phyloP scores from a whole-genome alignment of 352 stramenopile species.

The Globisporangium mamillatum region DNA sequence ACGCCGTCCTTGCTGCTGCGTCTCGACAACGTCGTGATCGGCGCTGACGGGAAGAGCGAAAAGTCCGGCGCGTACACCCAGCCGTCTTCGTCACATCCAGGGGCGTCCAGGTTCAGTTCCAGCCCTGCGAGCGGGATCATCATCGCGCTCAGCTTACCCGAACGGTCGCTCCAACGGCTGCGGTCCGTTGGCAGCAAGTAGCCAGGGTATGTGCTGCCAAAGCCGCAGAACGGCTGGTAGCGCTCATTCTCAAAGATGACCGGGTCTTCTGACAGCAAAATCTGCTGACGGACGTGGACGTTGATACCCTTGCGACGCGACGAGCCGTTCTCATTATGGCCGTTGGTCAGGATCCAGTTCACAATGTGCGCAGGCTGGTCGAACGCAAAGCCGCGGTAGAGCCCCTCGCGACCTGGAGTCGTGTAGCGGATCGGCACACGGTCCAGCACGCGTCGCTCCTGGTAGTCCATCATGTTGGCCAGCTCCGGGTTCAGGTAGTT shows the following conservation, averaged over 20 bases:
- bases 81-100: slow-evolving; percentile 69
- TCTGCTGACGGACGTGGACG: slow-evolving; percentile 54
- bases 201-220: slow-evolving; percentile 76
- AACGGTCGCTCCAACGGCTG: slow-evolving; percentile 82
- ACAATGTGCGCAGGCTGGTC: slow-evolving; percentile 73
- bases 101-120: slow-evolving; percentile 56
- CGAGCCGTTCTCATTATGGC: slow-evolving; percentile 29
- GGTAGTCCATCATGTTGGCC: slow-evolving; percentile 76
- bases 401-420: slow-evolving; percentile 38
- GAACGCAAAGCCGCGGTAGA: slow-evolving; percentile 85
- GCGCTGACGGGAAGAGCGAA: slow-evolving; percentile 64
- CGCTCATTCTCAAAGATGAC: slow-evolving; percentile 87
- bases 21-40: slow-evolving; percentile 19
- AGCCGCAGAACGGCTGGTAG: slow-evolving; percentile 84
- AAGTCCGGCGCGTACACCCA: slow-evolving; percentile 88
- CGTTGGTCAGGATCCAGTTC: slow-evolving; percentile 64
- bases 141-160: slow-evolving; percentile 69
- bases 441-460: slow-evolving; percentile 63
- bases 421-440: slow-evolving; percentile 39
- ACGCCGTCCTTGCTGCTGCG: slow-evolving; percentile 21
- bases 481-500: slow-evolving; percentile 69
- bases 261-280: slow-evolving; percentile 68
- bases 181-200: slow-evolving; percentile 80
- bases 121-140: slow-evolving; percentile 64
- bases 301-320: slow-evolving; percentile 60